Conservation (phyloP, 2,329 filamentous ascomycete genomes). For the Ascochyta rabiei region DNA sequence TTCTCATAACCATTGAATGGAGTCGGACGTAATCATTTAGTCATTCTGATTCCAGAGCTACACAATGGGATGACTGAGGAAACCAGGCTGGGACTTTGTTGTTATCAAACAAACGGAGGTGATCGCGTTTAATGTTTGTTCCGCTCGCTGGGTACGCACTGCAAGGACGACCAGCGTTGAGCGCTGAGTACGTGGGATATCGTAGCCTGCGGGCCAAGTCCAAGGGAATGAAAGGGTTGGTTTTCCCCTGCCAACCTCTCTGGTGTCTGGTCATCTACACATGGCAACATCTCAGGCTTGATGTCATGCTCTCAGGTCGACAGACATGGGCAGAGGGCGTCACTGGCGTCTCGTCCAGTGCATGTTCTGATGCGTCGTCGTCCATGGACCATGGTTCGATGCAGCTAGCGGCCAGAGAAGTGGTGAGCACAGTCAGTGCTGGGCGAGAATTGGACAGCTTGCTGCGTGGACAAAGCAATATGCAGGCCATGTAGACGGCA, state of each 20-base stretch:
- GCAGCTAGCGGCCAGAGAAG: not conserved
- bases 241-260: not conserved
- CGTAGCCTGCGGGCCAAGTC: not conserved
- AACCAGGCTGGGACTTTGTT: not conserved
- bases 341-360: not conserved
- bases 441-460: not conserved
- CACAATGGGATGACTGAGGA: not conserved
- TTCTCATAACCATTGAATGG: not conserved
- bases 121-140: not conserved
- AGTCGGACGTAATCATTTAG: not conserved
- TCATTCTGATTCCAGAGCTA: not conserved
- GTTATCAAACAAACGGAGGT: not conserved
- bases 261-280: not conserved
- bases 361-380: not conserved
- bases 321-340: not conserved
- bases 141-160: conserved; percentile 1
- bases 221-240: not conserved
- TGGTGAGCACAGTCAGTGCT: not conserved
- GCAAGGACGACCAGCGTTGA: conserved; percentile 3
- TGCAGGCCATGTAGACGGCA: not conserved
- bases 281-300: too few species aligned
- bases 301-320: not conserved
- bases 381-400: not conserved
- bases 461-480: conserved; percentile 3
- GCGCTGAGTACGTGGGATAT: not conserved